Evolutionary conservation across 148 eudicot species (phyloP).

Genomic region (Dianthus caryophyllus): DNA sequence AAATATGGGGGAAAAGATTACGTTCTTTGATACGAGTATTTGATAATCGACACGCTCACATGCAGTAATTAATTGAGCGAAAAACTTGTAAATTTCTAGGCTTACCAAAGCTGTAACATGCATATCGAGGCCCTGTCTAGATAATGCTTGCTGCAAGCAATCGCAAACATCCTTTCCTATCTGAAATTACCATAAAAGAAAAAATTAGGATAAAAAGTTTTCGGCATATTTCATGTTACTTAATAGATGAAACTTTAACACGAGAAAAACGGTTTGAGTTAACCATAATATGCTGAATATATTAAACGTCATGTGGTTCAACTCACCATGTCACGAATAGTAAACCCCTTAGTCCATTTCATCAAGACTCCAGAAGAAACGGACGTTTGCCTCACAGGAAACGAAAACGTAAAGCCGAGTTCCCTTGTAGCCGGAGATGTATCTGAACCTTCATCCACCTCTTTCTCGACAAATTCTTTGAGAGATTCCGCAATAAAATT

Average conservation of each 20-base stretch:
- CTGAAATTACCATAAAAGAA: constrained; percentile 30
- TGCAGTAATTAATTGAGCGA: background rate
- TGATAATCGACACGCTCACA: too few relatives aligned
- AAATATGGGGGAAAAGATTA: constrained; percentile 7
- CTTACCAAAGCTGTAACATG: constrained; percentile 70
- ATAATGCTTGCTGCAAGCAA: constrained; percentile 56
- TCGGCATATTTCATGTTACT: background rate
- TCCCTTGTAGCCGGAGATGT: constrained; percentile 39
- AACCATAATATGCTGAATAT: background rate
- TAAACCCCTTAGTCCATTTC: constrained; percentile 89
- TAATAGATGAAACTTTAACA: background rate
- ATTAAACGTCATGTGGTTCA: background rate
- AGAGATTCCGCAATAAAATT: constrained; percentile 71
- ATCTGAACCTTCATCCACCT: constrained; percentile 39
- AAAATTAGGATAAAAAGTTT: background rate
- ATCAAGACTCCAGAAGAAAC: constrained; percentile 64
- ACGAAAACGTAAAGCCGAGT: constrained; percentile 88
- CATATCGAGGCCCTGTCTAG: constrained; percentile 61
- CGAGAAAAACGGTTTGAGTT: background rate
- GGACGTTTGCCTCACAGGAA: constrained; percentile 84
- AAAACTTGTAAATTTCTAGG: background rate
- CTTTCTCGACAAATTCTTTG: constrained; percentile 54
- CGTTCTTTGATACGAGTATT: background rate
- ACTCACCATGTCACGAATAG: constrained; percentile 80
- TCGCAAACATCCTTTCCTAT: constrained; percentile 72